Conservation (phyloP, 495 filamentous ascomycete species). For the Echria macrotheca region DNA sequence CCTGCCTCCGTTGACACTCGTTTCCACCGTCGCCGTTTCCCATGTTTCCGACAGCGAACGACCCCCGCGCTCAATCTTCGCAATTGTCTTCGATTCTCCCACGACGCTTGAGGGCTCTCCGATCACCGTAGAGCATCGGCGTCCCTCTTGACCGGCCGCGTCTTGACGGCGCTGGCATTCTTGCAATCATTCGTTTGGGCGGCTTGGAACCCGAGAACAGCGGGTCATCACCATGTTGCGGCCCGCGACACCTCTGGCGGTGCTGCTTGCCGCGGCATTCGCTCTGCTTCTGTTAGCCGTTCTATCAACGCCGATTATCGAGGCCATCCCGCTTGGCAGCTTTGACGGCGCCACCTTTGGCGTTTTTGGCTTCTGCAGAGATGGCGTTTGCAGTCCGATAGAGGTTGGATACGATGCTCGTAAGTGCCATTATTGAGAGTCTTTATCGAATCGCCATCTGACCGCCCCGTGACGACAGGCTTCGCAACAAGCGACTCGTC, state of each 20-base stretch:
- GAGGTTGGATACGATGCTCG: conserved; percentile 81
- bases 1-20: conserved; percentile 14
- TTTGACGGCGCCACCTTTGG: conserved; percentile 77
- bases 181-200: conserved; percentile 1
- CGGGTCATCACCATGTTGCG: conserved; percentile 55
- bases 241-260: conserved; percentile 85
- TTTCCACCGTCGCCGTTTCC: conserved; percentile 9
- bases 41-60: conserved; percentile 15
- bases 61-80: neutral
- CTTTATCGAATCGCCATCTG: neutral
- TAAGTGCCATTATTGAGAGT: conserved; percentile 42
- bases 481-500: conserved; percentile 24
- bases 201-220: neutral
- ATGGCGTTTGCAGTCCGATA: conserved; percentile 58
- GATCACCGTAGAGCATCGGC: conserved; percentile 10
- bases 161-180: conserved; percentile 29
- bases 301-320: conserved; percentile 88
- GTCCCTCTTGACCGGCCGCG: conserved; percentile 20
- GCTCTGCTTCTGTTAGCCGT: conserved; percentile 79
- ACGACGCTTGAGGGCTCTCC: too few relatives aligned
- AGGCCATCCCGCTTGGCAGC: conserved; percentile 72
- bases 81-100: neutral
- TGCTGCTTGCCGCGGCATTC: conserved; percentile 83
- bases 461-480: too few relatives aligned
- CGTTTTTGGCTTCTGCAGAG: conserved; percentile 84